Percentiles rank a stretch among this genome's conserved stretches.
phyloP scores from a whole-genome alignment of 768 basidiomycete genomes.

The Auricularia cornea region DNA sequence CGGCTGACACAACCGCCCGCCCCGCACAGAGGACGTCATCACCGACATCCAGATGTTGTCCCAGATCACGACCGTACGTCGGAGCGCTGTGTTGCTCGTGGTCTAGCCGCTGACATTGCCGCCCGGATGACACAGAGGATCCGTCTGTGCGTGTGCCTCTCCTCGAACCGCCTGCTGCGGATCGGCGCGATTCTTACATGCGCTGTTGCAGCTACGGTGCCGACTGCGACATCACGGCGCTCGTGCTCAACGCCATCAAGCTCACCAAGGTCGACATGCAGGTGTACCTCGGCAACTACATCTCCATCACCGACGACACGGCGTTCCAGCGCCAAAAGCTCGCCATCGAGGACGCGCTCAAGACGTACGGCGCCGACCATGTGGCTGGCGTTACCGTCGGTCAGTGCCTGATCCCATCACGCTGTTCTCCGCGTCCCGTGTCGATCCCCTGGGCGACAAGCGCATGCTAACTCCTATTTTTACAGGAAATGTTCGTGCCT shows the following conservation, averaged over 20 bases:
- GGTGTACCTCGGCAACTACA: conserved; percentile 71
- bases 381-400: conserved; percentile 80
- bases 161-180: not conserved
- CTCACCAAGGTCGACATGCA: conserved; percentile 82
- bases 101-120: not conserved
- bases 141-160: conserved; percentile 60
- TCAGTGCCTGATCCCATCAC: conserved; percentile 31
- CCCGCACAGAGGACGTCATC: conserved; percentile 47
- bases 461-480: conserved; percentile 64
- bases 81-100: too few species aligned
- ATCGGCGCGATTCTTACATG: not conserved
- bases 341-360: conserved; percentile 55
- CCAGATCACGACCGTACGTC: conserved; percentile 59
- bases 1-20: not conserved
- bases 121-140: conserved; percentile 34
- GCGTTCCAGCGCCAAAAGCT: conserved; percentile 71
- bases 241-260: conserved; percentile 75
- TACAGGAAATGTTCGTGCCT: conserved; percentile 2
- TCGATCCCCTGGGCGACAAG: conserved; percentile 30
- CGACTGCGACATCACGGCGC: conserved; percentile 29
- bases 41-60: conserved; percentile 74
- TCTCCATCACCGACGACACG: conserved; percentile 49
- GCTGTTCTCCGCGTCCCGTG: not conserved
- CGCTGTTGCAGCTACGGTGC: conserved; percentile 15
- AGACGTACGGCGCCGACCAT: conserved; percentile 68